Conservation (phyloP, 176 grass and related monocot species). For the Rhynchospora pubera region DNA sequence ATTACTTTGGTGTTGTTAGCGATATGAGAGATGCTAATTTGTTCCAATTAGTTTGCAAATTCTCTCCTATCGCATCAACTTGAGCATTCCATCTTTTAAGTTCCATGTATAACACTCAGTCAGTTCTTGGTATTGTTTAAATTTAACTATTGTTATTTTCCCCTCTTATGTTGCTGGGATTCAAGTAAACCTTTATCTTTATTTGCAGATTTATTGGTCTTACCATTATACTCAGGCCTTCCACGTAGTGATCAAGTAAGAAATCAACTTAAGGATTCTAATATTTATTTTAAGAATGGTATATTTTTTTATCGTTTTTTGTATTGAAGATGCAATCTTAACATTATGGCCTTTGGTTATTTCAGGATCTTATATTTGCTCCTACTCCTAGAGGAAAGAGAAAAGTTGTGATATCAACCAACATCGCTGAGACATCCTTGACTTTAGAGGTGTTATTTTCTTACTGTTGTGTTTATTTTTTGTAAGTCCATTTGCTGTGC, state of each 20-base stretch:
- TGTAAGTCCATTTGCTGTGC: neutral
- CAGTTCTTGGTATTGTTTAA: neutral
- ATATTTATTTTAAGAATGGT: neutral
- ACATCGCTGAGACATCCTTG: slow-evolving; percentile 97
- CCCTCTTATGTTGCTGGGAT: neutral
- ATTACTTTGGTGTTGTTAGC: neutral
- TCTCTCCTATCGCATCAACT: neutral
- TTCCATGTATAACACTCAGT: neutral
- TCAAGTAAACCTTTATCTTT: slow-evolving; percentile 8
- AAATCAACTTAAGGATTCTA: neutral
- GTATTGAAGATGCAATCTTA: slow-evolving; percentile 8
- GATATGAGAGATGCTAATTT: neutral
- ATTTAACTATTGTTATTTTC: neutral
- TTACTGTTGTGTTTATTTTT: neutral
- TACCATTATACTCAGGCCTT: slow-evolving; percentile 91
- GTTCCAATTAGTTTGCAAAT: neutral
- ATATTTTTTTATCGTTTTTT: neutral
- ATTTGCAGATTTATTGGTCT: slow-evolving; percentile 69
- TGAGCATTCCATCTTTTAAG: neutral
- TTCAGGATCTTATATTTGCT: slow-evolving; percentile 87
- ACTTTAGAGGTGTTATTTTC: slow-evolving; percentile 66
- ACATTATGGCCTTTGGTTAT: slow-evolving; percentile 20
- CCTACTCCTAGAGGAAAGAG: slow-evolving; percentile 78
- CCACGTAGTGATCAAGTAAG: slow-evolving; percentile 73
- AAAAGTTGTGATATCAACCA: slow-evolving; percentile 97